Evolutionary conservation across 495 filamentous ascomycete genomes (phyloP).

Genomic region (Podospora comata): DNA sequence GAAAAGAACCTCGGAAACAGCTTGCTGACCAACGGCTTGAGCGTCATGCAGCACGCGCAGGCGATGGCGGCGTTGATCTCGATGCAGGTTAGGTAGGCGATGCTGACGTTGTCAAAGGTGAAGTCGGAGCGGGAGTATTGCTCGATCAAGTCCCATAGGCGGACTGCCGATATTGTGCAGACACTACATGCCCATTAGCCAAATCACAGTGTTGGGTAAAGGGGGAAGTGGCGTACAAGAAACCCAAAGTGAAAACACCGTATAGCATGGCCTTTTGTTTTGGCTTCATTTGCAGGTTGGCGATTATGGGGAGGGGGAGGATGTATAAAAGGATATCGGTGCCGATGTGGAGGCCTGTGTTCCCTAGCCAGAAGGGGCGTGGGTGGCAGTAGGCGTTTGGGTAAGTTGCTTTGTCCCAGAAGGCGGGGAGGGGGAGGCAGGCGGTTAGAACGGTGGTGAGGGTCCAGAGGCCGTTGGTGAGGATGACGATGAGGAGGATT

Average conservation of each 20-base stretch:
- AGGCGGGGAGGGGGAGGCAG: slow-evolving; percentile 24
- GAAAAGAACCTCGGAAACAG: slow-evolving; percentile 15
- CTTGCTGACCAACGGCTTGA: slow-evolving; percentile 28
- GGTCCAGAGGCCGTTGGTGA: slow-evolving; percentile 24
- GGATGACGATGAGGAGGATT: slow-evolving; percentile 21
- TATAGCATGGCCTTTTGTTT: slow-evolving; percentile 27
- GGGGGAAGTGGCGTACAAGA: slow-evolving; percentile 18
- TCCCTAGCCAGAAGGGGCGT: slow-evolving; percentile 21
- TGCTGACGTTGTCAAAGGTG: slow-evolving; percentile 28
- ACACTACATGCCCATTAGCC: slow-evolving; percentile 14
- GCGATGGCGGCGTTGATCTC: slow-evolving; percentile 38
- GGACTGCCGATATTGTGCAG: slow-evolving; percentile 33
- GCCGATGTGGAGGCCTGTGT: slow-evolving; percentile 29
- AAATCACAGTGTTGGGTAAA: neutral
- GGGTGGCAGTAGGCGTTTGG: slow-evolving; percentile 20
- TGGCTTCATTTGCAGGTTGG: slow-evolving; percentile 24
- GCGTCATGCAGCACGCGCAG: slow-evolving; percentile 36
- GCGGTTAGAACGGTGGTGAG: slow-evolving; percentile 25
- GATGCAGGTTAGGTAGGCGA: slow-evolving; percentile 32
- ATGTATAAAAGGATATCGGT: slow-evolving; percentile 35
- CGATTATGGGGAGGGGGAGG: slow-evolving; percentile 34
- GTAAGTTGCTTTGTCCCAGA: slow-evolving; percentile 14
- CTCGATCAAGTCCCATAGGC: slow-evolving; percentile 28
- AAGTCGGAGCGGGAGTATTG: slow-evolving; percentile 20
- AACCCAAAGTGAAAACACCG: slow-evolving; percentile 23